A percentile compares a stretch with the other conserved stretches of the same genome.
These are phyloP conservation scores for Myxozyma sirexii DNA, from an alignment of 805 yeast genomes.

Conservation along the genomic window DNA sequence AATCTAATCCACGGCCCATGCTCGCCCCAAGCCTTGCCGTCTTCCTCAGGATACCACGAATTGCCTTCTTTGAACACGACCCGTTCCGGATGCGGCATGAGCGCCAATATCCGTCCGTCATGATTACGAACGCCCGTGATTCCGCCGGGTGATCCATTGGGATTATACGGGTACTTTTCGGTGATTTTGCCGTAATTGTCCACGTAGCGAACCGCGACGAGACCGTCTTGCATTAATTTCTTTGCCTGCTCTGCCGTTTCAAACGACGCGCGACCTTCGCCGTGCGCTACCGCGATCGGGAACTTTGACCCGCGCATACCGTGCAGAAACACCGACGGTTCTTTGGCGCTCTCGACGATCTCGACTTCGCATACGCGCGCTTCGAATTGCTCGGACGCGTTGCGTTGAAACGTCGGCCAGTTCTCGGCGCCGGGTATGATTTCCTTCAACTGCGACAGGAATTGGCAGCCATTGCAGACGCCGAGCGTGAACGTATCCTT, in stretches of 20 bases:
- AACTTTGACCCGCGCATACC: constrained; percentile 91
- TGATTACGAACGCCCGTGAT: constrained; percentile 89
- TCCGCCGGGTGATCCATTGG: constrained; percentile 93
- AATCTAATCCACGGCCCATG: constrained; percentile 95
- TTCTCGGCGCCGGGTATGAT: constrained; percentile 89
- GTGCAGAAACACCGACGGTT: constrained; percentile 68
- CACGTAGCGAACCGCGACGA: constrained; percentile 74
- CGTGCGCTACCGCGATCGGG: constrained; percentile 98
- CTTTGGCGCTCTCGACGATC: constrained; percentile 55
- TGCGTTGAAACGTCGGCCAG: constrained; percentile 96
- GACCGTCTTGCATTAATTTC: constrained; percentile 51
- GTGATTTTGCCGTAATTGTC: constrained; percentile 90
- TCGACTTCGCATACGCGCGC: constrained; percentile 92
- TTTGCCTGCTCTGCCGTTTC: constrained; percentile 49
- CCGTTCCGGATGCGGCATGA: constrained; percentile 99
- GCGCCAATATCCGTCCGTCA: constrained; percentile 92
- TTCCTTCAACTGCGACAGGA: constrained; percentile 80
- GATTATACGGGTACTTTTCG: constrained; percentile 86
- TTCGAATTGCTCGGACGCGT: constrained; percentile 91
- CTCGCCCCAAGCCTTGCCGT: constrained; percentile 63
- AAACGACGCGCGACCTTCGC: constrained; percentile 92
- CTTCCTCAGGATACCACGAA: constrained; percentile 82
- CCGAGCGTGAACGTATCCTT: constrained; percentile 94
- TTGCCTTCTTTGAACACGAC: constrained; percentile 83
- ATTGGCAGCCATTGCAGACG: constrained; percentile 98